These are phyloP conservation scores for Limonium bicolor DNA, from an alignment of 148 eudicot species.

Conservation along the genomic window DNA sequence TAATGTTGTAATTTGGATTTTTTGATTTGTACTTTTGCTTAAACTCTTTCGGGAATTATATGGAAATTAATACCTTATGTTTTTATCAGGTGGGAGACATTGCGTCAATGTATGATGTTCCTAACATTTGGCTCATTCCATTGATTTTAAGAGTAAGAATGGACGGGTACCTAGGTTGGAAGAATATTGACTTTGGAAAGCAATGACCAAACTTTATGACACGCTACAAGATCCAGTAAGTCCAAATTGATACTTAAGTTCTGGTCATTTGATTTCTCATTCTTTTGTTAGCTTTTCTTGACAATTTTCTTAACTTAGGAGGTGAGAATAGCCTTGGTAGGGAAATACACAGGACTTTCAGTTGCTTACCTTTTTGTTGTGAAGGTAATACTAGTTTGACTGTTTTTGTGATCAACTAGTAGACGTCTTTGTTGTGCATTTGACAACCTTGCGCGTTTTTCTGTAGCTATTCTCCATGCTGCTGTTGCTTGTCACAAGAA, in stretches of 20 bases:
- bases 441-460: not conserved
- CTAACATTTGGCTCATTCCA: slow-evolving; percentile 97
- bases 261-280: too few relatives aligned
- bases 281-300: too few relatives aligned
- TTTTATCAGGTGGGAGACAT: slow-evolving; percentile 50
- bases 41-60: not conserved
- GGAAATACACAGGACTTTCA: slow-evolving; percentile 93
- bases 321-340: slow-evolving; percentile 97
- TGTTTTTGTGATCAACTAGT: too few relatives aligned
- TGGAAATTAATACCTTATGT: not conserved
- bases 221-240: slow-evolving; percentile 55
- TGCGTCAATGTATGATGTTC: slow-evolving; percentile 69
- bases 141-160: slow-evolving; percentile 67
- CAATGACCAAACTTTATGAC: slow-evolving; percentile 61
- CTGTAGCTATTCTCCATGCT: slow-evolving; percentile 86
- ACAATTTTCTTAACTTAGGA: slow-evolving; percentile 14
- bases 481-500: slow-evolving; percentile 68
- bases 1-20: slow-evolving; percentile 10
- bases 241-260: too few relatives aligned
- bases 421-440: too few relatives aligned
- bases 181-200: slow-evolving; percentile 44
- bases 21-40: not conserved
- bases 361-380: slow-evolving; percentile 90
- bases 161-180: slow-evolving; percentile 41
- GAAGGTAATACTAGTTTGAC: slow-evolving; percentile 44